These are phyloP conservation scores for Eimeria tenella DNA, from an alignment of 169 alveolate species.

Conservation along the genomic window DNA sequence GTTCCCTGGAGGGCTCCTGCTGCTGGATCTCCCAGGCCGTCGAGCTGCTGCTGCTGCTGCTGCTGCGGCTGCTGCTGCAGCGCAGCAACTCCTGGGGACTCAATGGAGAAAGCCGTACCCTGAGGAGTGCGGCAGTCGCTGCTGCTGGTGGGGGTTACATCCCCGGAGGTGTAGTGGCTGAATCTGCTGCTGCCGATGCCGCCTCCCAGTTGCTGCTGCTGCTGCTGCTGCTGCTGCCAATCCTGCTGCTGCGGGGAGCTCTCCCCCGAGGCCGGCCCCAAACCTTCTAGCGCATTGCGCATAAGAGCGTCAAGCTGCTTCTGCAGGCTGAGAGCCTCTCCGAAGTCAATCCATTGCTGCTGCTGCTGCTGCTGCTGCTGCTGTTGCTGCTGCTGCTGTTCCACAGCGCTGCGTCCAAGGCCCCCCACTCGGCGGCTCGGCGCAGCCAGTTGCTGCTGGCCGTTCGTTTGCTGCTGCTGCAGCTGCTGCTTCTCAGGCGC, in stretches of 20 bases:
- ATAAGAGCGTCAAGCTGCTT: slow-evolving; percentile 46
- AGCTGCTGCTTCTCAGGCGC: slow-evolving; percentile 53
- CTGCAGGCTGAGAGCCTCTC: slow-evolving; percentile 34
- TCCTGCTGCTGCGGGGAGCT: slow-evolving; percentile 33
- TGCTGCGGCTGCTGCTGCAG: slow-evolving; percentile 55
- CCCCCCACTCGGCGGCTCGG: slow-evolving; percentile 6
- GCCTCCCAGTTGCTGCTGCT: slow-evolving; percentile 29
- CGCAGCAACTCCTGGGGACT: slow-evolving; percentile 34
- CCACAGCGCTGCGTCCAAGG: neutral
- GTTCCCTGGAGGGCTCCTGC: slow-evolving; percentile 39
- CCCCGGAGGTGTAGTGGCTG: slow-evolving; percentile 44
- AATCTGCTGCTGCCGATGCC: slow-evolving; percentile 35
- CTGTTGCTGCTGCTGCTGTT: slow-evolving; percentile 64
- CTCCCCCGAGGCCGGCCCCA: slow-evolving; percentile 33
- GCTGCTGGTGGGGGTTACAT: slow-evolving; percentile 48
- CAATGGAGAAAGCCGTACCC: slow-evolving; percentile 21
- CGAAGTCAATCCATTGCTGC: slow-evolving; percentile 44
- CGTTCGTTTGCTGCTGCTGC: slow-evolving; percentile 33
- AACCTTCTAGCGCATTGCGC: slow-evolving; percentile 47
- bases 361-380: slow-evolving; percentile 35
- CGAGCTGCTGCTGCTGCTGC: slow-evolving; percentile 14
- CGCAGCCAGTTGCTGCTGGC: slow-evolving; percentile 37
- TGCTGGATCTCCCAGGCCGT: neutral
- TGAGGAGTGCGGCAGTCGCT: slow-evolving; percentile 54
- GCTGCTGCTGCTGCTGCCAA: slow-evolving; percentile 35